phyloP scores from a whole-genome alignment of 192 early-diverging fungal genomes.

The Mortierella alpina region DNA sequence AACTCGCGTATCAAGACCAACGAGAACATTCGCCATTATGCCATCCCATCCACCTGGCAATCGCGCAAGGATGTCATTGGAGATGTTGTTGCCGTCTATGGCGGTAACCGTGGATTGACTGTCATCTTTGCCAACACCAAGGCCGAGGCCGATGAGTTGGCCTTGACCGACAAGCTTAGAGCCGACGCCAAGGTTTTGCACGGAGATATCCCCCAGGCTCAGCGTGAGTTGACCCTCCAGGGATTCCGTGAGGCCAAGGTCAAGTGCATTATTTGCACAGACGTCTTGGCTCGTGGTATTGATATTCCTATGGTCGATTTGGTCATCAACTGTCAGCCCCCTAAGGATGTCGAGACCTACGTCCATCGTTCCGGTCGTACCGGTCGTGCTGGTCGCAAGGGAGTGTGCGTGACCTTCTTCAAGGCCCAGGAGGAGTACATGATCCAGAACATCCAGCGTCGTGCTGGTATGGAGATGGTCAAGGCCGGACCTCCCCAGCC shows the following conservation, averaged over 20 bases:
- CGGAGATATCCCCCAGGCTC: slow-evolving; percentile 85
- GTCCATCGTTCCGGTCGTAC: slow-evolving; percentile 97
- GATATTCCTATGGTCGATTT: slow-evolving; percentile 98
- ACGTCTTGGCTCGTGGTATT: slow-evolving; percentile 94
- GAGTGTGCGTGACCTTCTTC: slow-evolving; percentile 94
- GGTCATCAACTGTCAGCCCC: slow-evolving; percentile 96
- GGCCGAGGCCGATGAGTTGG: slow-evolving; percentile 86
- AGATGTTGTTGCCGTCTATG: slow-evolving; percentile 94
- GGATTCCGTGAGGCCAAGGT: slow-evolving; percentile 90
- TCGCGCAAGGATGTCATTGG: slow-evolving; percentile 91
- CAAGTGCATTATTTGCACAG: slow-evolving; percentile 89
- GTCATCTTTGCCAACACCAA: slow-evolving; percentile 98
- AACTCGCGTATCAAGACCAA: slow-evolving; percentile 90
- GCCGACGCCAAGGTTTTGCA: slow-evolving; percentile 85
- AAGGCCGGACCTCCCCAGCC: slow-evolving; percentile 88
- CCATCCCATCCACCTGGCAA: slow-evolving; percentile 88
- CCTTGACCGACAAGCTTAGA: slow-evolving; percentile 79
- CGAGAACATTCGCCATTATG: slow-evolving; percentile 86
- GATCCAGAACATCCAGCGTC: slow-evolving; percentile 78
- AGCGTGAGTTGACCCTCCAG: slow-evolving; percentile 83
- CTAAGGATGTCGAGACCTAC: slow-evolving; percentile 92
- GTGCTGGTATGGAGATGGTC: slow-evolving; percentile 85
- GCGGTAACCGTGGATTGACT: slow-evolving; percentile 76
- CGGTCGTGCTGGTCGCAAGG: slow-evolving; percentile 89
- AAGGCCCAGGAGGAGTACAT: slow-evolving; percentile 89